These are phyloP conservation scores for Colletotrichum spaethianum DNA, from an alignment of 2,329 filamentous ascomycete genomes.

Conservation along the genomic window DNA sequence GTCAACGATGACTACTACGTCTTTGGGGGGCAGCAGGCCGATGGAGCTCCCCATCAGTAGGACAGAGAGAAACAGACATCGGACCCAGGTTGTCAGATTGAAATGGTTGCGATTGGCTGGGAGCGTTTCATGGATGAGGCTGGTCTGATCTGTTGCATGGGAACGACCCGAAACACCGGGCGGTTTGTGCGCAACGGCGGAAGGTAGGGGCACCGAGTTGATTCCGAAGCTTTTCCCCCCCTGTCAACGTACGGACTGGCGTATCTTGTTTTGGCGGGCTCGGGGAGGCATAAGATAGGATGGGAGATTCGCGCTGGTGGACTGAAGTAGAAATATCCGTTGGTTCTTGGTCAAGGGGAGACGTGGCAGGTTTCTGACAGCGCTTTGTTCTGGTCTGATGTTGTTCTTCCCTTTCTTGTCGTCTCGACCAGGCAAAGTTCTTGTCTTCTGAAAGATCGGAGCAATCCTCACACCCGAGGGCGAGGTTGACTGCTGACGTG, in stretches of 20 bases:
- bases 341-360: background rate
- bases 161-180: slow-evolving; percentile 29
- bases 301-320: slow-evolving; percentile 30
- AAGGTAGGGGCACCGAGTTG: slow-evolving; percentile 16
- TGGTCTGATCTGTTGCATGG: slow-evolving; percentile 11
- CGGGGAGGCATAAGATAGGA: background rate
- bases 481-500: slow-evolving; percentile 2
- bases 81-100: background rate
- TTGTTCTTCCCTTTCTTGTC: background rate
- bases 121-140: slow-evolving; percentile 22
- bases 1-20: background rate
- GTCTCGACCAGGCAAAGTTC: slow-evolving; percentile 6
- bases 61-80: background rate
- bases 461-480: background rate
- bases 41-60: background rate
- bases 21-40: background rate
- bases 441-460: background rate
- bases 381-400: slow-evolving; percentile 18
- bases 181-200: slow-evolving; percentile 28
- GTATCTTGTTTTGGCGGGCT: slow-evolving; percentile 18
- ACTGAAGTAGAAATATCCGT: slow-evolving; percentile 23
- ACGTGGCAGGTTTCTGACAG: slow-evolving; percentile 24
- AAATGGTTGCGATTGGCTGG: slow-evolving; percentile 26
- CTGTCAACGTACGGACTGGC: background rate
- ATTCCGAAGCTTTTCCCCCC: background rate